Base-by-base conservation (phyloP, 2,329 filamentous ascomycete species). In the Canariomyces notabilis region DNA sequence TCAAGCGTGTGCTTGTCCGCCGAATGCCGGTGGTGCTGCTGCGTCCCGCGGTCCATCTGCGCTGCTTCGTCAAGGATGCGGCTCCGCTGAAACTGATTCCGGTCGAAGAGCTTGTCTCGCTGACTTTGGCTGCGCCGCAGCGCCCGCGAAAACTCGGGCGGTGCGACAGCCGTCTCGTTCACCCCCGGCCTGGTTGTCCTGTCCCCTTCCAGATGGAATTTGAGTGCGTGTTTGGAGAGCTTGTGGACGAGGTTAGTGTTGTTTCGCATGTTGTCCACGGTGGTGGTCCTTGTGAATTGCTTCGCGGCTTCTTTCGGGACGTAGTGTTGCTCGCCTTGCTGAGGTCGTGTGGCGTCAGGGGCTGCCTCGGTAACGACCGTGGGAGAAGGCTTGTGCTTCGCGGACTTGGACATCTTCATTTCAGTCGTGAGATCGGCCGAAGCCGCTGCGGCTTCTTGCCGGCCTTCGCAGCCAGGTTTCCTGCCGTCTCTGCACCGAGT, bases 271-370 rank as follows among this genome's bases (percentile, higher is more conserved):
- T 58, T 56, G 16, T 70, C 69, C 14, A 69, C 64, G 1, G 75
- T 77, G 0, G 77, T 72, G 0, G 78, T 81, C 35, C 69, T 64
- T 8, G 71, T 64, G 56, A 81, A 82, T 47, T 80, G 76, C 11
- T 69, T 58, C 1, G 77, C 77, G 0, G 78, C 78, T 29, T 75
- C 68, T 42, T 69, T 67, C 12, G 79, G 79, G 2, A 79, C 62
- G 54, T 81, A 73, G 29, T 66, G 73, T 52, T 78, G 46, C 37
- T 51, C 16, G 37, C 35, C 38, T 40, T 36, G 26, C 23, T 47
- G 15, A 21, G 43, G 6, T 22, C 26, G 12, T 5, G 26, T 11
- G 19, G 37, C 21, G 2, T 37, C 38, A 4, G 39, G 15, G 8
- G 19, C 18, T 31, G 38, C 31, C 6, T 12, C 20, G 32, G 42